phyloP scores from a whole-genome alignment of 768 basidiomycete genomes.

The Rhizopogon salebrosus region DNA sequence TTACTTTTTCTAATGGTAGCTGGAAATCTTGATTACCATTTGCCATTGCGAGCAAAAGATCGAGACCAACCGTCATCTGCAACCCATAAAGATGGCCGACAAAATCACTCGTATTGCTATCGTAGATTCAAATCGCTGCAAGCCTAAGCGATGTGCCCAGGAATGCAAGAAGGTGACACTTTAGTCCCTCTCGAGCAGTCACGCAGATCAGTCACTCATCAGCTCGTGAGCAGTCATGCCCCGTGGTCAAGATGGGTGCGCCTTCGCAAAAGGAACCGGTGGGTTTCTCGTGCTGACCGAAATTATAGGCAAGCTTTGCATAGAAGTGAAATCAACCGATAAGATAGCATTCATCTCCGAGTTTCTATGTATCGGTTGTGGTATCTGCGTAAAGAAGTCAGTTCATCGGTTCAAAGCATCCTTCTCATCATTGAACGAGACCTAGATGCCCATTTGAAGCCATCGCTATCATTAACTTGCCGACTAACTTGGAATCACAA shows the following conservation, averaged over 20 bases:
- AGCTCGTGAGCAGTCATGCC: constrained; percentile 64
- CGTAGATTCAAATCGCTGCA: constrained; percentile 87
- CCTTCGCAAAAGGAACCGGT: neutral
- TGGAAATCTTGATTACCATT: neutral
- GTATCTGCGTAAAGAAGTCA: constrained; percentile 99
- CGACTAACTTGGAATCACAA: constrained; percentile 92
- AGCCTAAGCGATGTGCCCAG: constrained; percentile 94
- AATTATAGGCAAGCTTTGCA: constrained; percentile 85
- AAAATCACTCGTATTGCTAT: constrained; percentile 98
- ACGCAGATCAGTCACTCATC: constrained; percentile 6
- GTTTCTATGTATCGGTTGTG: constrained; percentile 97
- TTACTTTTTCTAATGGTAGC: too few relatives aligned
- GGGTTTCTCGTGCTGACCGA: neutral
- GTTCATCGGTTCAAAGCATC: constrained; percentile 20
- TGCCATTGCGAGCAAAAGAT: neutral
- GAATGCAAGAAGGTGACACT: constrained; percentile 89
- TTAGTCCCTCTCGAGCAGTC: neutral
- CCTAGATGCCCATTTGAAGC: constrained; percentile 97
- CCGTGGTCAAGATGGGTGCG: constrained; percentile 95
- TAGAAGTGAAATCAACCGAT: constrained; percentile 92
- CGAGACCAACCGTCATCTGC: neutral
- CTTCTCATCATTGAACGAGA: neutral
- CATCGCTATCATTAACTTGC: constrained; percentile 97
- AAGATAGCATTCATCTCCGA: constrained; percentile 99
- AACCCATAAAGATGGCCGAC: constrained; percentile 59